Base-by-base conservation (phyloP, 2,329 filamentous ascomycete species). In the Colletotrichum sp. region DNA sequence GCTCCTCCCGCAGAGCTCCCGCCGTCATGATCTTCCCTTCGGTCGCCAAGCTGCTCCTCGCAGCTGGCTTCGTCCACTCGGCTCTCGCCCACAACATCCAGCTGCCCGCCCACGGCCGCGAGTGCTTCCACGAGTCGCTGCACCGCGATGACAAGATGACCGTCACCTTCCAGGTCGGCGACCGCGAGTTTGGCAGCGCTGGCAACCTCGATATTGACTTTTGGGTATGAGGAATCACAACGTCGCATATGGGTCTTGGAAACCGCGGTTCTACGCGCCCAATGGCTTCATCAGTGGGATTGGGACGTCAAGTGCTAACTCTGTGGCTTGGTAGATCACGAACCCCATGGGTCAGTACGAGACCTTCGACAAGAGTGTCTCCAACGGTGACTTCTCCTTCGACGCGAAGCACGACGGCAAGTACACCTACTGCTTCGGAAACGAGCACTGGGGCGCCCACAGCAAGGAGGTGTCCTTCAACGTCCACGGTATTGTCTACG, bases 381-480 rank as follows among this genome's bases (percentile, higher is more conserved):
- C 96, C 78, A 96, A 95, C 81, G 97, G 97, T 84, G 96, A 99
- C 86, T 95, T 98, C 88, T 95, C 95, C 75, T 99, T 99, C 87
- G 94, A 93, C 52, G 96, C 97, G 68, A 89, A 90, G 81, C 88
- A 93, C 83, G 96, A 99, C 85, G 97, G 97, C 79, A 96, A 95
- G 87, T 98, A 95, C 88, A 89, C 92, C 74, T 99, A 99, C 92
- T 99, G 97, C 92, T 99, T 99, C 89, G 98, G 97, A 87, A 99
- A 99, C 87, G 96, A 99, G 89, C 94, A 97, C 86, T 99, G 96
- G 96, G 95, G 95, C 75, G 96, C 96, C 75, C 95, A 95, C 86
- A 98, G 93, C 84, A 99, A 99, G 88, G 97, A 99, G 86, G 96
- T 99, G 70, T 98, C 95, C 72, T 99, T 99, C 92, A 99, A 99